Evolutionary conservation across 805 yeast species (phyloP).

Genomic region (Saturnispora ahearnii): DNA sequence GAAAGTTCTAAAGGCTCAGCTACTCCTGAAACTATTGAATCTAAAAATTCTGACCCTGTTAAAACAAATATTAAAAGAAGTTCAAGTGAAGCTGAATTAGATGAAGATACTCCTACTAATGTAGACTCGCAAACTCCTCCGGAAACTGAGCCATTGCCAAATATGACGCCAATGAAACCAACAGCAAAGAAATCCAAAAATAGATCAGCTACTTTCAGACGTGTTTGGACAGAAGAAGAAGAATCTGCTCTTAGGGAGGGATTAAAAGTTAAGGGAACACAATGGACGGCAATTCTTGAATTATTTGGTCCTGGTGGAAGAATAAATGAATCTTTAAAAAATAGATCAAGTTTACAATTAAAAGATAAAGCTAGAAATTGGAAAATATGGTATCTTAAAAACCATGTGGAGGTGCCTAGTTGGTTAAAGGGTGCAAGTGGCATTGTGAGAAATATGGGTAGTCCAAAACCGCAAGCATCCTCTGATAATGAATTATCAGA

Average conservation of each 20-base stretch:
- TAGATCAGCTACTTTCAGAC: slow-evolving; percentile 33
- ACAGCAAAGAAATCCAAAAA: slow-evolving; percentile 11
- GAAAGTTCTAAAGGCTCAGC: neutral
- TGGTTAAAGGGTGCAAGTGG: slow-evolving; percentile 84
- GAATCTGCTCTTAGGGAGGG: slow-evolving; percentile 80
- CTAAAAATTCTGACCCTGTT: neutral
- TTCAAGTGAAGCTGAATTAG: slow-evolving; percentile 4
- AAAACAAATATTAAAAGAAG: neutral
- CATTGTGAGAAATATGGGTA: slow-evolving; percentile 39
- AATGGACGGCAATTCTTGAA: slow-evolving; percentile 87
- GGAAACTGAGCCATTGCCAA: neutral
- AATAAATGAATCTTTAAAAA: slow-evolving; percentile 71
- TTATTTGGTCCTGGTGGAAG: slow-evolving; percentile 93
- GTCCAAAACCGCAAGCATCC: neutral
- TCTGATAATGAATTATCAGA: neutral
- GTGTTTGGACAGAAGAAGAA: slow-evolving; percentile 85
- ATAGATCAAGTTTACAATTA: slow-evolving; percentile 82
- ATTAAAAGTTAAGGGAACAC: slow-evolving; percentile 76
- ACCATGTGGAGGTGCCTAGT: slow-evolving; percentile 68
- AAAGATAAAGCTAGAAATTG: slow-evolving; percentile 96
- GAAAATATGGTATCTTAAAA: slow-evolving; percentile 77
- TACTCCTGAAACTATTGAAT: neutral
- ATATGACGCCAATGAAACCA: slow-evolving; percentile 1
- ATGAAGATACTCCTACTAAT: neutral
- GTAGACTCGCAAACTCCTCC: neutral